Conservation (phyloP, 192 early-diverging fungal genomes). For the Irineochytrium annulatum region DNA sequence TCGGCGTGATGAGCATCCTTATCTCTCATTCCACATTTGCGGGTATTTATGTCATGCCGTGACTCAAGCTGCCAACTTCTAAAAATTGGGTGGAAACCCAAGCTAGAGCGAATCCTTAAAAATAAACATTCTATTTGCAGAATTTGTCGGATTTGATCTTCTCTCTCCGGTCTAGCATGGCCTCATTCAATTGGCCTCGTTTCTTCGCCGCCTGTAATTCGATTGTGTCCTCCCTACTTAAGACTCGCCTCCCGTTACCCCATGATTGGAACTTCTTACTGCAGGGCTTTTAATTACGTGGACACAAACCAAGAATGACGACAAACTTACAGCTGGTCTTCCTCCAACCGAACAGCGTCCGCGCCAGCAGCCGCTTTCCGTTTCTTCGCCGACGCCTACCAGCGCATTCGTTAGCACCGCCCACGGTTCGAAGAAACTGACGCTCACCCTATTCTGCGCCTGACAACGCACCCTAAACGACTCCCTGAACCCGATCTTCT, state of each 20-base stretch:
- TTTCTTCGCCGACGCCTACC: constrained; percentile 32
- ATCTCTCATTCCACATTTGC: too few species aligned
- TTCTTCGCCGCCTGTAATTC: constrained; percentile 64
- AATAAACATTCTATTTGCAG: constrained; percentile 75
- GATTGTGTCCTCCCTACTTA: constrained; percentile 49
- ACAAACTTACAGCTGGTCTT: constrained; percentile 62
- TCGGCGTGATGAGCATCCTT: too few species aligned
- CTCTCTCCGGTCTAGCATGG: constrained; percentile 70
- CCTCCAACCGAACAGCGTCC: constrained; percentile 52
- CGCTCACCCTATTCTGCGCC: constrained; percentile 57
- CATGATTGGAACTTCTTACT: constrained; percentile 75
- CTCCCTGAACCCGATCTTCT: constrained; percentile 67
- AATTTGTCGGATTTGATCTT: constrained; percentile 82
- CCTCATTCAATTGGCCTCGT: constrained; percentile 64
- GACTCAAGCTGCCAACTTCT: too few species aligned
- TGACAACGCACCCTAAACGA: constrained; percentile 65
- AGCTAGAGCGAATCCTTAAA: too few species aligned
- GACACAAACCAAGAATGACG: neutral
- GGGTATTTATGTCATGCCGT: too few species aligned
- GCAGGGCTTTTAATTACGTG: neutral
- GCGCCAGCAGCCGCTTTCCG: constrained; percentile 45
- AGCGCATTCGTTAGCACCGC: too few species aligned
- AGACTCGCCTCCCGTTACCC: constrained; percentile 57
- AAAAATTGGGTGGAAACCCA: too few species aligned
- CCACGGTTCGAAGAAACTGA: too few species aligned